phyloP scores from a whole-genome alignment of 768 basidiomycete genomes.

The Goffeauzyma gilvescens region DNA sequence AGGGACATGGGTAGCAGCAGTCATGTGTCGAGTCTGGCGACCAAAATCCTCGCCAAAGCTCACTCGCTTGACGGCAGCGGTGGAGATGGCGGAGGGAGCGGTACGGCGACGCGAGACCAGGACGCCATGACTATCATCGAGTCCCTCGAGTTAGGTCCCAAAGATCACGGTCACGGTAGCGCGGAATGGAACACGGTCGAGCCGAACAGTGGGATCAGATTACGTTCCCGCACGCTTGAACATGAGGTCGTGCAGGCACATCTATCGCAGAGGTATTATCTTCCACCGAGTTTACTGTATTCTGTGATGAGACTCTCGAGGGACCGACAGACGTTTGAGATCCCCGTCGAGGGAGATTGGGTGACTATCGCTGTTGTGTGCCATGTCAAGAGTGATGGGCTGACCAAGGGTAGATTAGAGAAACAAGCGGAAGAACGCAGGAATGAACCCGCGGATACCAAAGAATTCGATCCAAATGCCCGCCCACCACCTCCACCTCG shows the following conservation, averaged over 20 bases:
- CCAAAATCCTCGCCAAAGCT: not conserved
- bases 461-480: too few relatives aligned
- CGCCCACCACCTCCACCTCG: too few relatives aligned
- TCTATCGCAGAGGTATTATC: conserved; percentile 61
- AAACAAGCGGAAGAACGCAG: conserved; percentile 7
- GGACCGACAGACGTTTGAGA: conserved; percentile 66
- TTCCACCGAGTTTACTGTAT: conserved; percentile 77
- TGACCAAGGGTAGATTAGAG: conserved; percentile 15
- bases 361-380: conserved; percentile 90
- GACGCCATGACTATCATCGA: conserved; percentile 43
- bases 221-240: not conserved
- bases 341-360: conserved; percentile 85
- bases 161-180: conserved; percentile 52
- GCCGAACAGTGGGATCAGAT: conserved; percentile 66
- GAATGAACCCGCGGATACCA: too few relatives aligned
- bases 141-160: conserved; percentile 57
- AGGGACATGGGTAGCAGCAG: not conserved
- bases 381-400: conserved; percentile 39
- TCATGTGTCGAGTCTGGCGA: not conserved
- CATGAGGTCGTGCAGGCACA: conserved; percentile 65
- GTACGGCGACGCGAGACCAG: conserved; percentile 16
- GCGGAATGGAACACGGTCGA: conserved; percentile 60
- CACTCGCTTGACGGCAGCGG: not conserved
- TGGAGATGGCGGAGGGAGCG: conserved; percentile 2
- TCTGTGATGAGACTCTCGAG: conserved; percentile 58